Conservation (phyloP, 257 asterid genomes). For the Hygrophila difformis region DNA sequence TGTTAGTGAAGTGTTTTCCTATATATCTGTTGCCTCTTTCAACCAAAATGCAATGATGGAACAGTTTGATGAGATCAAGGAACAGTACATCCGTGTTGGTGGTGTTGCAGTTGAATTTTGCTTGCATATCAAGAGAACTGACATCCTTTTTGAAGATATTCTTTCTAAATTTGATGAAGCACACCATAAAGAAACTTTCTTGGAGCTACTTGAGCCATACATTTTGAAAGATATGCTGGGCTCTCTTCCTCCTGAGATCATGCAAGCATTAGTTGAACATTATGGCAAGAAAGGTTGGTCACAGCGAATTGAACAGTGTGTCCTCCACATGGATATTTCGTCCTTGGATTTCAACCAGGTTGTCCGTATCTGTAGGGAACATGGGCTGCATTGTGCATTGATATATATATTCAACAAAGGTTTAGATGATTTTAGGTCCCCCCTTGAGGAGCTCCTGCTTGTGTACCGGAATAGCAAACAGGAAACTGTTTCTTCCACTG, state of each 20-base stretch:
- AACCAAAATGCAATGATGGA: slow-evolving; percentile 44
- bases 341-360: slow-evolving; percentile 98
- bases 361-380: slow-evolving; percentile 93
- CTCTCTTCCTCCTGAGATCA: slow-evolving; percentile 95
- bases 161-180: slow-evolving; percentile 56
- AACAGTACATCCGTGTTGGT: slow-evolving; percentile 87
- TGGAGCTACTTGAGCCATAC: slow-evolving; percentile 97
- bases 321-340: slow-evolving; percentile 97
- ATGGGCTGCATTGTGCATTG: slow-evolving; percentile 83
- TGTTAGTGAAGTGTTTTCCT: slow-evolving; percentile 87
- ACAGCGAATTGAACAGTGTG: slow-evolving; percentile 96
- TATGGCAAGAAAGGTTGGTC: slow-evolving; percentile 90
- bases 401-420: slow-evolving; percentile 97
- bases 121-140: slow-evolving; percentile 83
- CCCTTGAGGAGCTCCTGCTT: slow-evolving; percentile 84
- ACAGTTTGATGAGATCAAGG: slow-evolving; percentile 59
- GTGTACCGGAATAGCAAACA: slow-evolving; percentile 47
- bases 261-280: slow-evolving; percentile 98
- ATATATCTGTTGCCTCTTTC: slow-evolving; percentile 63
- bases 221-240: slow-evolving; percentile 97
- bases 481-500: slow-evolving; percentile 57
- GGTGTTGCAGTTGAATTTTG: slow-evolving; percentile 97
- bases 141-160: slow-evolving; percentile 83
- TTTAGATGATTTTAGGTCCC: slow-evolving; percentile 86
- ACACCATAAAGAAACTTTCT: slow-evolving; percentile 77